Conservation (phyloP, 208 protist genomes). For the Vickermania spadyakhi region DNA sequence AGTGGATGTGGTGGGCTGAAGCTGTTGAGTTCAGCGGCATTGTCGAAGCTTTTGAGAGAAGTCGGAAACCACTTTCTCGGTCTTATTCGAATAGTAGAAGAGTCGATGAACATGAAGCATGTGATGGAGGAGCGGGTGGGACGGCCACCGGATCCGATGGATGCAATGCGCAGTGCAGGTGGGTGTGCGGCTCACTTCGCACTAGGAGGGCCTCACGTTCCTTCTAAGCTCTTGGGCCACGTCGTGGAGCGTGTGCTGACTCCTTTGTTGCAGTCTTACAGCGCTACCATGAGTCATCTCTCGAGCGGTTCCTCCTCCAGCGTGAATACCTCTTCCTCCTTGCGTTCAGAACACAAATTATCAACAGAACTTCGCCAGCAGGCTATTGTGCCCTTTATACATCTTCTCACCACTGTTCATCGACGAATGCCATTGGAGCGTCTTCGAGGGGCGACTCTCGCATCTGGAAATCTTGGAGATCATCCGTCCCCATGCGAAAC, state of each 20-base stretch:
- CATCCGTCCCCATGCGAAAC: no score
- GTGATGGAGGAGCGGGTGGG: no score
- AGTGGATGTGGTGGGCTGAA: no score
- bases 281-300: background rate
- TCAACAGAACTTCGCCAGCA: constrained; percentile 29
- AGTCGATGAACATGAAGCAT: no score
- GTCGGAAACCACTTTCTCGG: background rate
- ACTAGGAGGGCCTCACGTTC: constrained; percentile 61
- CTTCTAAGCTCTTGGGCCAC: constrained; percentile 57
- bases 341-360: constrained; percentile 8
- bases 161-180: no score
- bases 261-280: constrained; percentile 38
- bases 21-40: no score
- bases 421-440: constrained; percentile 18
- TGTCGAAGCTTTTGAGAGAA: background rate
- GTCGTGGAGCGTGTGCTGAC: constrained; percentile 56
- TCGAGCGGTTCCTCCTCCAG: constrained; percentile 2
- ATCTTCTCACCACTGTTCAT: constrained; percentile 45
- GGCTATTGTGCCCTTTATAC: constrained; percentile 36
- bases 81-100: background rate
- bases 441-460: background rate
- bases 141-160: no score
- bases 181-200: background rate
- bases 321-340: background rate
- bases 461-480: no score